phyloP scores from a whole-genome alignment of 2,329 filamentous ascomycete genomes.

The Clarireedia sp. region DNA sequence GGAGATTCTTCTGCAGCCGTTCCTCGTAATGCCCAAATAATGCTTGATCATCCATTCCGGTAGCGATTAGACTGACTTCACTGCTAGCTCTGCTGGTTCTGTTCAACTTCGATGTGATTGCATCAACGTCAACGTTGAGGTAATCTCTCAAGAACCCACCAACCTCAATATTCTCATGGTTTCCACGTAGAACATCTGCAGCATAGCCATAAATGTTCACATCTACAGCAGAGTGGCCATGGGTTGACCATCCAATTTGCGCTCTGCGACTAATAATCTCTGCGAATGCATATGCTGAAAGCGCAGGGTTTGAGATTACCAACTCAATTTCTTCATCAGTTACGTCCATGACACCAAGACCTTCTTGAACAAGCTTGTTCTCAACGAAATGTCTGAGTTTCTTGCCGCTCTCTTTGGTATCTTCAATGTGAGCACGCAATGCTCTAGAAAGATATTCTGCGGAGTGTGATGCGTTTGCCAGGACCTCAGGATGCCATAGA shows the following conservation, averaged over 20 bases:
- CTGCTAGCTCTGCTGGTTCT: not conserved
- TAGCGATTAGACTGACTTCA: not conserved
- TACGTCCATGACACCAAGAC: constrained; percentile 71
- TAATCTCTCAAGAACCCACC: constrained; percentile 75
- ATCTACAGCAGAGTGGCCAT: constrained; percentile 88
- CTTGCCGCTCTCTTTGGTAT: constrained; percentile 22
- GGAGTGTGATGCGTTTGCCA: constrained; percentile 71
- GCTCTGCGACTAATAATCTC: constrained; percentile 82
- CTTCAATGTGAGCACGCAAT: constrained; percentile 50
- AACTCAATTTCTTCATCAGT: constrained; percentile 60
- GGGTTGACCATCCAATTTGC: constrained; percentile 88
- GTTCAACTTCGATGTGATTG: constrained; percentile 59
- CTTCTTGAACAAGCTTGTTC: constrained; percentile 55
- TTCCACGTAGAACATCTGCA: constrained; percentile 61
- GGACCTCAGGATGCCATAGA: constrained; percentile 72
- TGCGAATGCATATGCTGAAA: constrained; percentile 55
- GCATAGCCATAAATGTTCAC: constrained; percentile 89
- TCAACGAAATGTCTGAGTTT: constrained; percentile 55
- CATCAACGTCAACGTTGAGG: constrained; percentile 69
- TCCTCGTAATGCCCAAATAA: constrained; percentile 5
- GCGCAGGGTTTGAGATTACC: constrained; percentile 51
- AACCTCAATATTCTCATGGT: constrained; percentile 92
- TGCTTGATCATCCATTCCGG: not conserved
- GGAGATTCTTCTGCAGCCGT: constrained; percentile 7
- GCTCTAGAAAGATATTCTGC: constrained; percentile 61